Evolutionary conservation across 768 basidiomycete species (phyloP).

Genomic region (Lactarius vividus): DNA sequence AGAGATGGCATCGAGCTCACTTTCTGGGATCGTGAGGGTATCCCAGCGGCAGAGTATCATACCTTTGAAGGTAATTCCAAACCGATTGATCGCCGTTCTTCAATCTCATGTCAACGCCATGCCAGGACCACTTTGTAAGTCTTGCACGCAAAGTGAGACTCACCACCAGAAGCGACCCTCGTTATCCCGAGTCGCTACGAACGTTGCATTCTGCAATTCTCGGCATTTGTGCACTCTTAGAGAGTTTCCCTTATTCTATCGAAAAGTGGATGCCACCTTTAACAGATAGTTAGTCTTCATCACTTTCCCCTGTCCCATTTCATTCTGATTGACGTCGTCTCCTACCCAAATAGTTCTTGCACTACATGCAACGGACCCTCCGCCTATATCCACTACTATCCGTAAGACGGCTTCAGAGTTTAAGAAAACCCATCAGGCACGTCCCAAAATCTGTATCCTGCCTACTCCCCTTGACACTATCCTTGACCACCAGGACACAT

Average conservation of each 20-base stretch:
- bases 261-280: constrained; percentile 57
- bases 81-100: constrained; percentile 5
- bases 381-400: constrained; percentile 88
- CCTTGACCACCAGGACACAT: constrained; percentile 62
- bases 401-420: constrained; percentile 82
- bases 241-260: constrained; percentile 57
- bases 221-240: constrained; percentile 49
- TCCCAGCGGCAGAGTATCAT: constrained; percentile 87
- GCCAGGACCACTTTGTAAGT: constrained; percentile 75
- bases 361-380: constrained; percentile 77
- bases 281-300: constrained; percentile 59
- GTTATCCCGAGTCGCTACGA: constrained; percentile 70
- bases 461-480: background rate
- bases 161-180: constrained; percentile 64
- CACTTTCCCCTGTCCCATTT: background rate
- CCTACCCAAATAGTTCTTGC: constrained; percentile 54
- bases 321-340: constrained; percentile 10
- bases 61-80: constrained; percentile 64
- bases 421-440: constrained; percentile 57
- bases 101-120: constrained; percentile 9
- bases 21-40: constrained; percentile 84
- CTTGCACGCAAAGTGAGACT: constrained; percentile 59
- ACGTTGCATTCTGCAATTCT: constrained; percentile 70
- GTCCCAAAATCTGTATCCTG: background rate
- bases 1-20: constrained; percentile 82